These are phyloP conservation scores for Diplotaxis tenuifolia DNA, from an alignment of 345 rosid genomes.

Conservation along the genomic window DNA sequence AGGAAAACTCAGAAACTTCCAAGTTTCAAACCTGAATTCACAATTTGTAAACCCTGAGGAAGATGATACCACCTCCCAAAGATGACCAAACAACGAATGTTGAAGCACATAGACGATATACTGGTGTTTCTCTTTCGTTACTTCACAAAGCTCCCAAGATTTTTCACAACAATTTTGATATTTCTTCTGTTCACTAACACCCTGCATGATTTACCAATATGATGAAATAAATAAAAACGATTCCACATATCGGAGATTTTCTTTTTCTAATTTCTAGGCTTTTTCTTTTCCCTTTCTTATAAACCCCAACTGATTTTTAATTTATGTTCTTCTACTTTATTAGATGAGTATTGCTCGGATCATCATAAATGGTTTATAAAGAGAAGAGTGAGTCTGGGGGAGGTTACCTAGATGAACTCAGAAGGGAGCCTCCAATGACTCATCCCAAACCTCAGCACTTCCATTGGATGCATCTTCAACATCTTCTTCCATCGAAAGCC, in stretches of 20 bases:
- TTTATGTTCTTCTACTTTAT: neutral
- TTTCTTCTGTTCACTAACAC: slow-evolving; percentile 11
- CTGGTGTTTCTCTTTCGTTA: neutral
- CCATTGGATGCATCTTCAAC: neutral
- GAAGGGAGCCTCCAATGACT: neutral
- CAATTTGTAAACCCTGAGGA: neutral
- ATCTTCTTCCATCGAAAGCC: neutral
- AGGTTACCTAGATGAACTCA: neutral
- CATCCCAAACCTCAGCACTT: neutral
- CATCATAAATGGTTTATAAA: neutral
- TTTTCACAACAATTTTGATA: neutral
- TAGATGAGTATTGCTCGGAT: neutral
- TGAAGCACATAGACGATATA: slow-evolving; percentile 11
- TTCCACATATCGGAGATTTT: neutral
- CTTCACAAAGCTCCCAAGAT: slow-evolving; percentile 19
- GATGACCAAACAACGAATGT: slow-evolving; percentile 20
- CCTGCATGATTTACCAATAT: slow-evolving; percentile 20
- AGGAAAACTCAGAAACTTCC: slow-evolving; percentile 5
- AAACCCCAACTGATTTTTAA: neutral
- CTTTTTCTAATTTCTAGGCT: neutral
- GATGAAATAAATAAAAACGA: neutral
- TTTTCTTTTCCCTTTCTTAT: neutral
- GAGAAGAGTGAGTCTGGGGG: neutral
- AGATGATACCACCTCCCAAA: slow-evolving; percentile 7
- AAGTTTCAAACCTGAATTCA: neutral